A percentile compares a stretch with the other conserved stretches of the same genome.
Evolutionary conservation across 192 early-diverging fungal genomes (phyloP).

Genomic region (Backusella tuberculispora): DNA sequence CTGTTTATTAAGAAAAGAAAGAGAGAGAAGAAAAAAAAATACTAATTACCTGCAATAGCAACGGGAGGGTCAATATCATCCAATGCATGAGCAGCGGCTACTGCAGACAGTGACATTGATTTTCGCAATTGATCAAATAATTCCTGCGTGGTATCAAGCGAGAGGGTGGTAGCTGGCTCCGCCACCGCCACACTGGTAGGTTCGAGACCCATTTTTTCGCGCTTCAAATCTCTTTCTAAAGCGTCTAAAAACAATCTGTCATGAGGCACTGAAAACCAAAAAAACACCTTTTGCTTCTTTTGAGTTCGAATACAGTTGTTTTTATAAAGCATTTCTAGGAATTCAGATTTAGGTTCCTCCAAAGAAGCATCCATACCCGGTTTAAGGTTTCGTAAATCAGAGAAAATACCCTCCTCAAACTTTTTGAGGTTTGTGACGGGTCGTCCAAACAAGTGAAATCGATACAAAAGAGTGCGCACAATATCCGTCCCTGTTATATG

Average conservation of each 20-base stretch:
- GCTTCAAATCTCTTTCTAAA: constrained; percentile 93
- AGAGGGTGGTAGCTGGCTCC: constrained; percentile 67
- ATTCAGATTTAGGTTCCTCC: constrained; percentile 92
- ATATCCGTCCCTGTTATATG: constrained; percentile 98
- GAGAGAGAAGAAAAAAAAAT: background rate
- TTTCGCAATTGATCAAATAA: constrained; percentile 58
- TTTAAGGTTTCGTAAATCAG: constrained; percentile 93
- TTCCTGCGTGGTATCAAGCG: constrained; percentile 61
- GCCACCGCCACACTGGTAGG: constrained; percentile 77
- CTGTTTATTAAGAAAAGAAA: constrained; percentile 1
- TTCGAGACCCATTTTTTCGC: constrained; percentile 84
- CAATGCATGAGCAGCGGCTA: constrained; percentile 28
- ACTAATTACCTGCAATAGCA: constrained; percentile 4
- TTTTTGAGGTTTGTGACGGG: constrained; percentile 91
- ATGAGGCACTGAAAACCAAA: constrained; percentile 95
- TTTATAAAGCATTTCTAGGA: constrained; percentile 93
- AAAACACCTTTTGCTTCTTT: constrained; percentile 99
- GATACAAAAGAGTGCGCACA: constrained; percentile 84
- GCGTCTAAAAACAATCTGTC: constrained; percentile 95
- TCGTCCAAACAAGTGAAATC: constrained; percentile 89
- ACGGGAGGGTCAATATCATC: constrained; percentile 21
- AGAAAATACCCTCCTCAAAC: constrained; percentile 98
- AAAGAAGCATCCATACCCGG: constrained; percentile 89
- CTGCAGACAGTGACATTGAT: constrained; percentile 36
- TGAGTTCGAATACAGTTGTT: constrained; percentile 96